Percentiles rank a stretch among this genome's conserved stretches.
These are phyloP conservation scores for Hysterium pulicare DNA, from an alignment of 2,329 filamentous ascomycete species.

Conservation along the genomic window DNA sequence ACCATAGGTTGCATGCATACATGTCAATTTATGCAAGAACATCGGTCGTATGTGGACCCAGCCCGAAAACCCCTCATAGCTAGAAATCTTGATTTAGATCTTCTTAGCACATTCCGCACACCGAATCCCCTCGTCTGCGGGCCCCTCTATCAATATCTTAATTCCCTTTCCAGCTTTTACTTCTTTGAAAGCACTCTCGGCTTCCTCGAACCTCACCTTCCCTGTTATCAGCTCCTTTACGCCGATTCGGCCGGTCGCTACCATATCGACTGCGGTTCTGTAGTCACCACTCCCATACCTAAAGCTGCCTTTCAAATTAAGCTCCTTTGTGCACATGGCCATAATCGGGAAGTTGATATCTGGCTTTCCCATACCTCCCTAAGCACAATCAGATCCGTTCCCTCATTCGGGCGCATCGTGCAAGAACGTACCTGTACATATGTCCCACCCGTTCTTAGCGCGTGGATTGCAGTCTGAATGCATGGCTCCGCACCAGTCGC, in stretches of 20 bases:
- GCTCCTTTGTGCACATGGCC: conserved; percentile 83
- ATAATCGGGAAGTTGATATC: conserved; percentile 92
- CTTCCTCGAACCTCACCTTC: conserved; percentile 74
- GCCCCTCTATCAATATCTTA: conserved; percentile 55
- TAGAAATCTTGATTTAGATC: too few relatives aligned
- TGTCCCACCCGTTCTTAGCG: conserved; percentile 47
- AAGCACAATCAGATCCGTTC: neutral
- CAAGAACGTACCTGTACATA: conserved; percentile 42
- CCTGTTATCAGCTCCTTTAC: conserved; percentile 77
- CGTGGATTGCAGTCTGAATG: conserved; percentile 49
- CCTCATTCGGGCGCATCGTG: neutral
- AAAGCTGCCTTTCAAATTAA: conserved; percentile 84
- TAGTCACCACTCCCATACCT: conserved; percentile 88
- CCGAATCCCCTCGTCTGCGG: too few relatives aligned
- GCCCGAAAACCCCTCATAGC: too few relatives aligned
- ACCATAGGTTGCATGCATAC: too few relatives aligned
- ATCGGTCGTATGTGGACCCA: too few relatives aligned
- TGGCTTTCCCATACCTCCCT: conserved; percentile 75
- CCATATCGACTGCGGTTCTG: conserved; percentile 73
- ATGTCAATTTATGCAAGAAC: too few relatives aligned
- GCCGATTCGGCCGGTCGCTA: conserved; percentile 66
- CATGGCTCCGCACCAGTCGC: conserved; percentile 48
- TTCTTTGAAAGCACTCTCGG: conserved; percentile 81
- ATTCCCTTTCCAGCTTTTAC: conserved; percentile 81
- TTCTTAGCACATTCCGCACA: too few relatives aligned